Percentiles rank a stretch among this genome's conserved stretches.
phyloP scores from a whole-genome alignment of 1,284 basidiomycete species.

The Cystobasidium sp. region DNA sequence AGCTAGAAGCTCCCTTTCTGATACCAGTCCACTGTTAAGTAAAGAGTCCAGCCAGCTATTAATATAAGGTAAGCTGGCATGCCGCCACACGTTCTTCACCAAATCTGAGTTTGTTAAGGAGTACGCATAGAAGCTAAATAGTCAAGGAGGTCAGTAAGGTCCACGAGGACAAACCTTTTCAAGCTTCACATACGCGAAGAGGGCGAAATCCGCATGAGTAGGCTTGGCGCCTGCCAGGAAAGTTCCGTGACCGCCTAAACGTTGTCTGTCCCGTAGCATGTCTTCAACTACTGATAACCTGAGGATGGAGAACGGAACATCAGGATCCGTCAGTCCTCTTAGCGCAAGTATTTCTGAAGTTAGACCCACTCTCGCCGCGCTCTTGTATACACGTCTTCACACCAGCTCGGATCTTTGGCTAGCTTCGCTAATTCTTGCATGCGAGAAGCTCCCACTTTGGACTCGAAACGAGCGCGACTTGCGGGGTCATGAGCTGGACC shows the following conservation, averaged over 20 bases:
- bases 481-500: conserved; percentile 41
- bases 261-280: conserved; percentile 34
- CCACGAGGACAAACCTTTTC: not conserved
- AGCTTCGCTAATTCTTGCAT: conserved; percentile 45
- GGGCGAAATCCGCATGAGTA: conserved; percentile 47
- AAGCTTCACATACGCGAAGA: conserved; percentile 40
- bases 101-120: conserved; percentile 46
- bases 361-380: conserved; percentile 43
- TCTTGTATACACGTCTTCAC: conserved; percentile 37
- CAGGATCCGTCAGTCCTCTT: not conserved
- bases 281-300: conserved; percentile 9
- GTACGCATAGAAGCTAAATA: conserved; percentile 46
- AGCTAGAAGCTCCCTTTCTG: conserved; percentile 39
- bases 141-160: not conserved
- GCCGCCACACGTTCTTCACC: conserved; percentile 45
- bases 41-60: conserved; percentile 43
- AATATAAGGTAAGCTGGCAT: conserved; percentile 41
- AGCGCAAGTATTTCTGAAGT: not conserved
- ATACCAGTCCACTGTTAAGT: conserved; percentile 35
- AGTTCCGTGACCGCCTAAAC: conserved; percentile 31
- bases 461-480: conserved; percentile 43
- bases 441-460: conserved; percentile 47
- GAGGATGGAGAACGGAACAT: not conserved
- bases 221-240: conserved; percentile 44
- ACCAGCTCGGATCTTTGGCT: conserved; percentile 44